Percentiles rank a stretch among this genome's conserved stretches.
phyloP scores from a whole-genome alignment of 108 stramenopile species.

The Nitzschia sp. region DNA sequence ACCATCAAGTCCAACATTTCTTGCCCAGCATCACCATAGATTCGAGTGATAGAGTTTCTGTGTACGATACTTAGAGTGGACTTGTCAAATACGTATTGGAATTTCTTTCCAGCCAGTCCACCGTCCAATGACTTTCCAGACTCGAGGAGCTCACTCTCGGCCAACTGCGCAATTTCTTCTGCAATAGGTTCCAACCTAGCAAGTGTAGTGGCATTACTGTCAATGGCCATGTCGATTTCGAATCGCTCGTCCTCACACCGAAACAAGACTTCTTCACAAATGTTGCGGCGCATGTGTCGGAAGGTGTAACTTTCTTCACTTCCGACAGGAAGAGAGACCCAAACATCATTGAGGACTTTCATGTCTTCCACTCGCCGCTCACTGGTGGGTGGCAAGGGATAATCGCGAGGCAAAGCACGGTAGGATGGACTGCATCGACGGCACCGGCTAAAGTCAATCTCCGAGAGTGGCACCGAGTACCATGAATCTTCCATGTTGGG shows the following conservation, averaged over 20 bases:
- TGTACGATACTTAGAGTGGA: slow-evolving; percentile 85
- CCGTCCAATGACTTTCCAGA: slow-evolving; percentile 31
- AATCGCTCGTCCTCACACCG: slow-evolving; percentile 98
- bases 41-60: slow-evolving; percentile 91
- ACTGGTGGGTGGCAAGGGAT: slow-evolving; percentile 88
- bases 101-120: slow-evolving; percentile 65
- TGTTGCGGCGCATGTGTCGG: slow-evolving; percentile 96
- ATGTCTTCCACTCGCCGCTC: slow-evolving; percentile 81
- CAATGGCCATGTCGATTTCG: slow-evolving; percentile 99
- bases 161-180: slow-evolving; percentile 85
- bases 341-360: slow-evolving; percentile 92
- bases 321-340: slow-evolving; percentile 95
- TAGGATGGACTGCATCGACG: slow-evolving; percentile 91
- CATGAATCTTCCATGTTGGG: slow-evolving; percentile 79
- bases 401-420: slow-evolving; percentile 93
- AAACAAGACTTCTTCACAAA: slow-evolving; percentile 95
- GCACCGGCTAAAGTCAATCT: slow-evolving; percentile 89
- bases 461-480: slow-evolving; percentile 87
- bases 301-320: slow-evolving; percentile 96
- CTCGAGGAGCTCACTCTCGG: slow-evolving; percentile 45
- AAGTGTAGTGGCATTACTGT: slow-evolving; percentile 86
- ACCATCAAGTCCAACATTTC: slow-evolving; percentile 93
- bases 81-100: slow-evolving; percentile 83
- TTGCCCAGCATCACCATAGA: slow-evolving; percentile 91
- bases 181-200: slow-evolving; percentile 90